Evolutionary conservation across 2,329 filamentous ascomycete species (phyloP).

Genomic region (Cladosporium sp.): DNA sequence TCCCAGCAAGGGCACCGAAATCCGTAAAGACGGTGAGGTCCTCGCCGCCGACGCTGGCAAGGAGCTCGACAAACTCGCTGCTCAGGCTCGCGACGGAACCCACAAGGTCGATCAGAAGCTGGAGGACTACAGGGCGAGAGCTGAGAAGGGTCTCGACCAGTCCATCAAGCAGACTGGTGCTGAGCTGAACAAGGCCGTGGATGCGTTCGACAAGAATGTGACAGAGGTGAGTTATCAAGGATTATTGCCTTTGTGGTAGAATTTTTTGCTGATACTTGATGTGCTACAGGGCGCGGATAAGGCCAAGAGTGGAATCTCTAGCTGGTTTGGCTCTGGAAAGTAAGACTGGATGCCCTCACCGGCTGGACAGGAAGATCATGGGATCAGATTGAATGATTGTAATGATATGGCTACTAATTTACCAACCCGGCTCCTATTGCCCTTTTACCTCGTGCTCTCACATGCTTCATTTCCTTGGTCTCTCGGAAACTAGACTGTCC

Average conservation of each 20-base stretch:
- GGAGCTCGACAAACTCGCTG: constrained; percentile 48
- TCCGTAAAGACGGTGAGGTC: constrained; percentile 60
- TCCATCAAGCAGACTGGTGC: constrained; percentile 60
- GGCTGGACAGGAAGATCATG: not conserved
- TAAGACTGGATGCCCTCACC: not conserved
- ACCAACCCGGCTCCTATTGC: too few relatives aligned
- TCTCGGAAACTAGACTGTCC: too few relatives aligned
- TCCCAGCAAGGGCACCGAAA: constrained; percentile 58
- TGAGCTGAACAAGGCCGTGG: constrained; percentile 53
- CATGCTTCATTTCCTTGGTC: too few relatives aligned
- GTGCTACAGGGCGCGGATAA: constrained; percentile 65
- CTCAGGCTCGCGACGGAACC: constrained; percentile 16
- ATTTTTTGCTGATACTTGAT: constrained; percentile 13
- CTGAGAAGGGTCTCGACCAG: constrained; percentile 59
- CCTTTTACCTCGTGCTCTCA: too few relatives aligned
- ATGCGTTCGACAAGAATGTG: constrained; percentile 78
- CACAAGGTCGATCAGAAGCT: constrained; percentile 21
- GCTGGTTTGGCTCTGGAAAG: constrained; percentile 67
- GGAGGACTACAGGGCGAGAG: constrained; percentile 33
- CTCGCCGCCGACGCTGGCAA: constrained; percentile 39
- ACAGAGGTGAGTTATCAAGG: constrained; percentile 32
- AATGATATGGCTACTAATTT: constrained; percentile 11
- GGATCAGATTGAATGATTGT: constrained; percentile 5
- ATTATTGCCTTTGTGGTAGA: too few relatives aligned
- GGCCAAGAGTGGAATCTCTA: constrained; percentile 76